Evolutionary conservation across 148 eudicot genomes (phyloP).

Genomic region (Spergularia bocconei): DNA sequence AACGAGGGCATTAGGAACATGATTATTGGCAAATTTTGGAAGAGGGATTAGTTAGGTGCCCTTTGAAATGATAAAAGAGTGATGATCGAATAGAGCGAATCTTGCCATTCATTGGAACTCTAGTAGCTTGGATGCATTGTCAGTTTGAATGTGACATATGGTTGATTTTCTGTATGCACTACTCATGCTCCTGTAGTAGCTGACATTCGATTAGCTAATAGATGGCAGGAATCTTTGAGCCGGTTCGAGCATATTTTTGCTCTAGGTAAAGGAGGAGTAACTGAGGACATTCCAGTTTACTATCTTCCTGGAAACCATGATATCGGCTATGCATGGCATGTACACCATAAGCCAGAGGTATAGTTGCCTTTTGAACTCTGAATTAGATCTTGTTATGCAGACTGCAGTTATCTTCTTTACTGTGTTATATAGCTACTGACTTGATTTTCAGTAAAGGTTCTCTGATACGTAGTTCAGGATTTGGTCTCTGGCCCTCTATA

Average conservation of each 20-base stretch:
- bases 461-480: too few relatives aligned
- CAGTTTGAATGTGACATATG: neutral
- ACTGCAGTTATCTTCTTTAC: neutral
- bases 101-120: neutral
- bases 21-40: too few relatives aligned
- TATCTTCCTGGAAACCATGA: slow-evolving; percentile 92
- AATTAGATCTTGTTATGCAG: neutral
- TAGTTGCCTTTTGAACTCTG: neutral
- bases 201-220: slow-evolving; percentile 29
- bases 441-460: too few relatives aligned
- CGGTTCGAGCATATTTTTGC: slow-evolving; percentile 86
- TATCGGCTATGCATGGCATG: slow-evolving; percentile 67
- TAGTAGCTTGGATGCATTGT: slow-evolving; percentile 3
- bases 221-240: slow-evolving; percentile 89
- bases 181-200: slow-evolving; percentile 4
- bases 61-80: too few relatives aligned
- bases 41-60: too few relatives aligned
- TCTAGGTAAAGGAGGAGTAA: slow-evolving; percentile 44
- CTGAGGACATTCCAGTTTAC: slow-evolving; percentile 43
- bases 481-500: too few relatives aligned
- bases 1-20: too few relatives aligned
- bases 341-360: slow-evolving; percentile 64
- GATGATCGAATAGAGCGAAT: neutral
- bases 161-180: neutral
- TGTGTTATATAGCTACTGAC: too few relatives aligned